A percentile compares a stretch with the other conserved stretches of the same genome.
These are phyloP conservation scores for Apocynum venetum DNA, from an alignment of 257 asterid genomes.

Conservation along the genomic window DNA sequence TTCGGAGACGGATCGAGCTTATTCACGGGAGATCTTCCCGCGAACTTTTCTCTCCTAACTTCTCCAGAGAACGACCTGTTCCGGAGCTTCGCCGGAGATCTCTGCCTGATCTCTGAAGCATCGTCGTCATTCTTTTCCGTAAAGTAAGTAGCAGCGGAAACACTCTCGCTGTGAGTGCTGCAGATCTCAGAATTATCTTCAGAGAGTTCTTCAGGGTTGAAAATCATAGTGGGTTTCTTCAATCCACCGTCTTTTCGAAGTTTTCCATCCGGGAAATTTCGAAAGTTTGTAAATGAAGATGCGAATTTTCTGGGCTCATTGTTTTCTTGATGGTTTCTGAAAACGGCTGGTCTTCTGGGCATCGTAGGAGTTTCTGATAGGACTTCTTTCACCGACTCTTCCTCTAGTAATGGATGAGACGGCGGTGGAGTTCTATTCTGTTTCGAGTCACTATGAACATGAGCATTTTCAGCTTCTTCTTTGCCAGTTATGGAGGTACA, in stretches of 20 bases:
- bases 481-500: slow-evolving; percentile 24
- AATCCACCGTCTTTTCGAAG: slow-evolving; percentile 21
- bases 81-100: slow-evolving; percentile 47
- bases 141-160: slow-evolving; percentile 16
- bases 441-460: slow-evolving; percentile 12
- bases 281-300: slow-evolving; percentile 18
- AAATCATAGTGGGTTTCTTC: slow-evolving; percentile 24
- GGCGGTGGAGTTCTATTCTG: slow-evolving; percentile 38
- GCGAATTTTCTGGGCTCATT: slow-evolving; percentile 36
- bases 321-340: slow-evolving; percentile 12
- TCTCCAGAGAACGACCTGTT: slow-evolving; percentile 38
- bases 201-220: slow-evolving; percentile 21
- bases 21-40: slow-evolving; percentile 49
- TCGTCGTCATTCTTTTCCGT: slow-evolving; percentile 32
- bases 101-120: slow-evolving; percentile 33
- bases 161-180: slow-evolving; percentile 26
- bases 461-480: slow-evolving; percentile 9
- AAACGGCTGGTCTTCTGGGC: slow-evolving; percentile 21
- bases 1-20: slow-evolving; percentile 52
- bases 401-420: slow-evolving; percentile 40
- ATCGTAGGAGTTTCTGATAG: slow-evolving; percentile 53
- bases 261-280: slow-evolving; percentile 1
- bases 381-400: slow-evolving; percentile 69
- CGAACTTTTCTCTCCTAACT: slow-evolving; percentile 12
- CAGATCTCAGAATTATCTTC: slow-evolving; percentile 32